Base-by-base conservation (phyloP, 345 rosid species). In the Noccaea bulbosa region DNA sequence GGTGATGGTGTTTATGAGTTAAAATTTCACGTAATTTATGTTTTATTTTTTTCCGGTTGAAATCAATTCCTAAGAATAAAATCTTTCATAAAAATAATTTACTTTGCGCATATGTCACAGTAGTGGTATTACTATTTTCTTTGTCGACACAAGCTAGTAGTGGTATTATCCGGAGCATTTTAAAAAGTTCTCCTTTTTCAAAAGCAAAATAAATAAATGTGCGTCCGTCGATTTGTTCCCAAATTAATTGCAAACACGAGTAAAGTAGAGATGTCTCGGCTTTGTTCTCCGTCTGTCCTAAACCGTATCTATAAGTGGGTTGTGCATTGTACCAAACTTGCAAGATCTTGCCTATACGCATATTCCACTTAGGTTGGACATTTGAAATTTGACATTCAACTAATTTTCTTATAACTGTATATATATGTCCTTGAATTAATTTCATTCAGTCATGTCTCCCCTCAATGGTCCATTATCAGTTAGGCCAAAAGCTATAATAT, bases 361-460 rank as follows among this genome's bases (percentile, higher is more conserved):
- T 74, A 67, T 67, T 74, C 68, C 69, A 62, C 59, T 53, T 52
- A 2, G 22, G 22, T 20, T 20, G 59, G 51, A 75, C 70, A 69
- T 16, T 58, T 46, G 57, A 43, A 34, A 65, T 65, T 74, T 68
- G 74, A 75, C 79, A 45, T 75, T 69, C 70, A 75, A 62, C 74
- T 27, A 75, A 62, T 49, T 68, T 45, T 49, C 41, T 27, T 30
- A 27, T 30, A 8, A 62, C 17, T 62, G 4, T 51, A 37, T n/a
- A 11, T 64, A 22, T 22, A 65, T 37, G 40, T 44, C 30, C 48
- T 11, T 32, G 32, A 24, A 53, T 68, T 53, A 53, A 69, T 54
- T 20, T 69, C 45, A 69, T 38, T 75, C 60, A 62, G 46, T 54
- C 65, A 75, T 75, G 70, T 75, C 79, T 69, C 74, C 38, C 74